Conservation (phyloP, 805 yeast species). For the Tetrapisispora phaffii region DNA sequence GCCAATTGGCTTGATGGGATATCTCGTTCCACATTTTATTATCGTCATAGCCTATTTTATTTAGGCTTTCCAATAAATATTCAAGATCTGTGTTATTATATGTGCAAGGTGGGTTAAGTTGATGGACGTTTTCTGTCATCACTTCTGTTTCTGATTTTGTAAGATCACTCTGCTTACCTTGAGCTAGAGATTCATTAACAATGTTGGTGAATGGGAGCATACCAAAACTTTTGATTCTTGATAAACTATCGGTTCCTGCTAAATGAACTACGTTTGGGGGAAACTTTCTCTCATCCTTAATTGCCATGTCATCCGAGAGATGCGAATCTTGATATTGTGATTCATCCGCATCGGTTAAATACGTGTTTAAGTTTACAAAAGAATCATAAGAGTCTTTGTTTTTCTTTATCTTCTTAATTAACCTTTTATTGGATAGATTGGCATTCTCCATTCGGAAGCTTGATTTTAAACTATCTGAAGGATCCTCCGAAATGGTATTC, state of each 20-base stretch:
- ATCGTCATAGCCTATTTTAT: slow-evolving; percentile 33
- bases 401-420: background rate
- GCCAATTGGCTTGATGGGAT: slow-evolving; percentile 69
- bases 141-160: slow-evolving; percentile 12
- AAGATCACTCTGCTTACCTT: slow-evolving; percentile 8
- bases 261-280: background rate
- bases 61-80: slow-evolving; percentile 24
- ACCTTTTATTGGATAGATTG: background rate
- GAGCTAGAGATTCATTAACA: slow-evolving; percentile 11
- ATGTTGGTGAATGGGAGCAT: slow-evolving; percentile 12
- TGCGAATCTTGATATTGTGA: background rate
- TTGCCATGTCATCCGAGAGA: background rate
- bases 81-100: slow-evolving; percentile 32
- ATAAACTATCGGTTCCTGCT: slow-evolving; percentile 8
- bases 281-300: background rate
- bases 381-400: background rate
- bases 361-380: background rate
- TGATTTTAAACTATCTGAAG: background rate
- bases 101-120: slow-evolving; percentile 24
- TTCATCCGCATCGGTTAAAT: background rate
- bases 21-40: slow-evolving; percentile 61
- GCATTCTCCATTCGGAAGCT: background rate
- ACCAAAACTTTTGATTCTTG: slow-evolving; percentile 10
- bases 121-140: slow-evolving; percentile 15
- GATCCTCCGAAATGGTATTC: background rate